phyloP scores from a whole-genome alignment of 805 yeast genomes.

The Suhomyces sp. region DNA sequence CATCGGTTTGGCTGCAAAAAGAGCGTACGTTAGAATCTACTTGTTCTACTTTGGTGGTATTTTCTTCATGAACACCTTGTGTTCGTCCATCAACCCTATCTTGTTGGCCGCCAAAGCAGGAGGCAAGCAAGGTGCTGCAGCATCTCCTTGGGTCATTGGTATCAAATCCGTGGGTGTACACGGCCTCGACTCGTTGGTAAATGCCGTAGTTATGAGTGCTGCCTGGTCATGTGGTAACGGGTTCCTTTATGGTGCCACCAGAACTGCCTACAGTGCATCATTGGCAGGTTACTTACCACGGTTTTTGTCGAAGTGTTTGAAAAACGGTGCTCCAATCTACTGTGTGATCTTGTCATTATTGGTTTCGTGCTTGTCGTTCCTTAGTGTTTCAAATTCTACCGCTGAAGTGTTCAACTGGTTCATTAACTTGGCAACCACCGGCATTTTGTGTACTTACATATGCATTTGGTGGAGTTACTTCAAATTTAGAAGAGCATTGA shows the following conservation, averaged over 20 bases:
- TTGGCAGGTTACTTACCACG: slow-evolving; percentile 84
- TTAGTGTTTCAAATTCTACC: slow-evolving; percentile 50
- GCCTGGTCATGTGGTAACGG: slow-evolving; percentile 40
- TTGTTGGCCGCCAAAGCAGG: slow-evolving; percentile 20
- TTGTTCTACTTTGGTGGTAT: slow-evolving; percentile 38
- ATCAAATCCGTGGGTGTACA: slow-evolving; percentile 30
- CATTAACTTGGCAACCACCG: slow-evolving; percentile 64
- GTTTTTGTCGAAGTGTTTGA: slow-evolving; percentile 58
- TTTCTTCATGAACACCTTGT: slow-evolving; percentile 33
- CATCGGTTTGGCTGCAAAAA: slow-evolving; percentile 32
- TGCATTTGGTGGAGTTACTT: slow-evolving; percentile 54
- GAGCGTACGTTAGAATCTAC: slow-evolving; percentile 33
- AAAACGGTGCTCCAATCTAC: slow-evolving; percentile 66
- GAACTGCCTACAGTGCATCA: slow-evolving; percentile 55
- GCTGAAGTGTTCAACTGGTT: slow-evolving; percentile 70
- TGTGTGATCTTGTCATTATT: slow-evolving; percentile 48
- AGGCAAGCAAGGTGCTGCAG: slow-evolving; percentile 38
- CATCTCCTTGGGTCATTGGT: slow-evolving; percentile 39
- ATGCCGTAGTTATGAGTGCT: slow-evolving; percentile 30
- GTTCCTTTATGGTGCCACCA: slow-evolving; percentile 33
- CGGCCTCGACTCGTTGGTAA: slow-evolving; percentile 34
- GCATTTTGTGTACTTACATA: slow-evolving; percentile 64
- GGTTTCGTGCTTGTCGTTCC: slow-evolving; percentile 27
- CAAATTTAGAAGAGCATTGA: slow-evolving; percentile 27
- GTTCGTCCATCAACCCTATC: slow-evolving; percentile 32